Evolutionary conservation across 257 asterid species (phyloP).

Genomic region (Forsythia suspensa): DNA sequence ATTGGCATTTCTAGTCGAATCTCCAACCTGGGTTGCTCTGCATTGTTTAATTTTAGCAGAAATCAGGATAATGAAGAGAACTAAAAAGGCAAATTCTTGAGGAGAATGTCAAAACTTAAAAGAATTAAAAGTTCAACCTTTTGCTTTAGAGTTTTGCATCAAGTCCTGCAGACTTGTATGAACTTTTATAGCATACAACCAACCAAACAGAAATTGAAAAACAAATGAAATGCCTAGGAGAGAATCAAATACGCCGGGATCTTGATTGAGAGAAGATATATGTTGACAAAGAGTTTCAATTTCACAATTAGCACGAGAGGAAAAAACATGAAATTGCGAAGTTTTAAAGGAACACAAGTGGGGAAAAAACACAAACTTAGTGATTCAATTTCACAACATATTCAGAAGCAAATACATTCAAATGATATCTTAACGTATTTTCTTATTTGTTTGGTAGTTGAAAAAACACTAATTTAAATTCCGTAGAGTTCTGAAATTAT

Average conservation of each 20-base stretch:
- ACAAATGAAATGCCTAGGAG: not conserved
- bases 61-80: constrained; percentile 6
- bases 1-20: constrained; percentile 80
- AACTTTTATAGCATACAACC: not conserved
- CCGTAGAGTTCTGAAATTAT: not conserved
- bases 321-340: not conserved
- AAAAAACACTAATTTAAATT: not conserved
- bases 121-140: not conserved
- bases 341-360: not conserved
- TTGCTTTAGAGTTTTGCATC: constrained; percentile 1
- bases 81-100: not conserved
- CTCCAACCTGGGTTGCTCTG: constrained; percentile 99
- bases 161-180: constrained; percentile 5
- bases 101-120: not conserved
- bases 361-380: not conserved
- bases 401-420: not conserved
- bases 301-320: not conserved
- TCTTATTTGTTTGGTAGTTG: not conserved
- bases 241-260: not conserved
- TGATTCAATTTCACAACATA: not conserved
- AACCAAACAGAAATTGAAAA: not conserved
- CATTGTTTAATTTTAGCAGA: constrained; percentile 16
- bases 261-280: not conserved
- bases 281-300: not conserved
- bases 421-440: not conserved